Base-by-base conservation (phyloP, 2,329 filamentous ascomycete species). In the Ceratocystis alfenasii region DNA sequence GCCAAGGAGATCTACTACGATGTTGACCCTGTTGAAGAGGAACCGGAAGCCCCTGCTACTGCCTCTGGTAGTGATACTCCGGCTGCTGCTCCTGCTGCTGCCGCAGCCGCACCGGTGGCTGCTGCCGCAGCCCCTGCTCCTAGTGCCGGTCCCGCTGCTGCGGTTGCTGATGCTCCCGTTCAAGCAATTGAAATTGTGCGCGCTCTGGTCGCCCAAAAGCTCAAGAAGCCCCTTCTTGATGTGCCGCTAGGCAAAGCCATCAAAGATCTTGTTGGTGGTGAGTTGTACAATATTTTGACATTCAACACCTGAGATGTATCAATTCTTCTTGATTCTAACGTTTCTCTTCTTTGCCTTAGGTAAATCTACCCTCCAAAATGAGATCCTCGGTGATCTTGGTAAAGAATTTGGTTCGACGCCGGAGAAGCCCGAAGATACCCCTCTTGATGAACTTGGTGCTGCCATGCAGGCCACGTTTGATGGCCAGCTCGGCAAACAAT, bases 1-100 rank as follows among this genome's bases (percentile, higher is more conserved):
- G 89, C 91, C 66, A 97, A 96, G 76, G 94, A 99, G 77, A 99
- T 99, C 70, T 99, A 99, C 81, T 99, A 99, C 77, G 93, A 96
- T 74, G 92, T 95, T 57, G 94, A 99, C 73, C 94, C 94, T 0
- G 81, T 95, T 36, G 90, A 95, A 73, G 94, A 99, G 67, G 94
- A 97, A 76, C 83, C 88, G 60, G 87, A 88, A 73, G 79, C 86
- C 1, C 75, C 79, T 12, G 77, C 81, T 28, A 77, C 81, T 28
- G 74, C 77, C 69, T 74, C 82, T 64, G 73, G 80, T 46, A 74
- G 81, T 62, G 73, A 80, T 5, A 73, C 81, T 48, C 76, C 83
- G 30, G 76, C 85, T 41, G 77, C 83, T 36, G 79, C 84, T 5
- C 76, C 83, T 57, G 76, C 80, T 22, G 22, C 81, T 33, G 79